Conservation (phyloP, 768 basidiomycete species). For the Lepiota brunneoincarnata region DNA sequence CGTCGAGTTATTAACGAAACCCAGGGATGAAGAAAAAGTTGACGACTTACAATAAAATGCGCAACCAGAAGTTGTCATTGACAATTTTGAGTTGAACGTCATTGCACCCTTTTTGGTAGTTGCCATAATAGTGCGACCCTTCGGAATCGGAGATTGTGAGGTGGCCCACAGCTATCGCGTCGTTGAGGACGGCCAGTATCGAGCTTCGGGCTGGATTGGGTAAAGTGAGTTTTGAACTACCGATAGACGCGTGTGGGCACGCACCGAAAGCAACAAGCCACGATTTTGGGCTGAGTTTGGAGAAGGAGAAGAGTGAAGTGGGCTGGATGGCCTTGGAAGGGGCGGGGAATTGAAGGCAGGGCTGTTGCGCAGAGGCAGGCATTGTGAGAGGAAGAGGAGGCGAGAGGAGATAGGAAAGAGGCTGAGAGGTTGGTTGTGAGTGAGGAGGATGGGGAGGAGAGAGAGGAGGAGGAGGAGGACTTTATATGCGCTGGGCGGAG, state of each 20-base stretch:
- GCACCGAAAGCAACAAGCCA: slow-evolving; percentile 52
- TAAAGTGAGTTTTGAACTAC: neutral
- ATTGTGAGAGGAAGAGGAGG: slow-evolving; percentile 21
- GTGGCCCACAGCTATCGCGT: slow-evolving; percentile 56
- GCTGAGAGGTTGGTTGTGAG: neutral
- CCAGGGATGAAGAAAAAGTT: slow-evolving; percentile 10
- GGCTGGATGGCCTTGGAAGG: slow-evolving; percentile 42
- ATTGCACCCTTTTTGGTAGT: slow-evolving; percentile 55
- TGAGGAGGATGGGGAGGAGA: slow-evolving; percentile 12
- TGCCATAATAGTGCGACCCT: slow-evolving; percentile 59
- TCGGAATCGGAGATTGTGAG: slow-evolving; percentile 61
- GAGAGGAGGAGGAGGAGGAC: slow-evolving; percentile 2
- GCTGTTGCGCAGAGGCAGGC: slow-evolving; percentile 32
- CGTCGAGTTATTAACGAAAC: slow-evolving; percentile 22
- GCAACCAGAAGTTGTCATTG: slow-evolving; percentile 66
- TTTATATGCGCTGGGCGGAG: slow-evolving; percentile 11
- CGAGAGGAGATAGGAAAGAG: neutral
- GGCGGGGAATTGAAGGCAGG: slow-evolving; percentile 42
- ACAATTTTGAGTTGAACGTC: slow-evolving; percentile 56
- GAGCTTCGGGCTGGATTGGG: slow-evolving; percentile 50
- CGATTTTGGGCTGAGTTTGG: slow-evolving; percentile 43
- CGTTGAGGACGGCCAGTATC: slow-evolving; percentile 54
- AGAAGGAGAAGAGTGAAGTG: slow-evolving; percentile 41
- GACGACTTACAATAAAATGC: slow-evolving; percentile 54
- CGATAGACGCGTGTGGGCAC: slow-evolving; percentile 12